phyloP scores from a whole-genome alignment of 192 early-diverging fungal genomes.

The Backusella westeae region DNA sequence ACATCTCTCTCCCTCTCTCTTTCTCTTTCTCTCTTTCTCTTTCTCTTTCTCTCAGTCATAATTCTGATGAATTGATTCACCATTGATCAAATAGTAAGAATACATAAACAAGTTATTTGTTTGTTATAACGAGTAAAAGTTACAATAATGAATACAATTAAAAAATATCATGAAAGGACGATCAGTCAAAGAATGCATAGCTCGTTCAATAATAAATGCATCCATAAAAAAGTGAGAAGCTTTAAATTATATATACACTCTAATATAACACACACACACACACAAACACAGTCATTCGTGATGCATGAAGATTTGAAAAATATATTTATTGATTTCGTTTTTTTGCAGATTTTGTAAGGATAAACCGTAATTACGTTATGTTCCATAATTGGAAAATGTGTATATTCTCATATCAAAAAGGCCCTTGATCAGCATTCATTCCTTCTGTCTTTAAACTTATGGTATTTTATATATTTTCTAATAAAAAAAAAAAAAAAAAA shows the following conservation, averaged over 20 bases:
- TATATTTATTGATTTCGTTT: not conserved
- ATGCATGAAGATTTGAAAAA: not conserved
- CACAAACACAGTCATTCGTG: not conserved
- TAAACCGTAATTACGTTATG: not conserved
- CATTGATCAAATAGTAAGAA: not conserved
- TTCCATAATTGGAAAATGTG: not conserved
- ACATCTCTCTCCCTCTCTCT: not conserved
- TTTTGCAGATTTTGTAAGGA: not conserved
- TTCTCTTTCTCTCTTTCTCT: not conserved
- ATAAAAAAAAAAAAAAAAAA: not conserved
- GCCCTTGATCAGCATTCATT: not conserved
- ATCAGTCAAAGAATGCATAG: constrained; percentile 17
- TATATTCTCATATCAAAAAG: constrained; percentile 5
- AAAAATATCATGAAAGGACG: not conserved
- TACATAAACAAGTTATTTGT: not conserved
- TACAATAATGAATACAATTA: not conserved
- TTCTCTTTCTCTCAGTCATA: not conserved
- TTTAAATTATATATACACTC: not conserved
- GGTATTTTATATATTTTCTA: not conserved
- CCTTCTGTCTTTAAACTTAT: not conserved
- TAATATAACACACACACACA: no score
- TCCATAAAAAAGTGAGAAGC: constrained; percentile 7
- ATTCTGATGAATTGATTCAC: no score
- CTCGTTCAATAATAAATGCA: constrained; percentile 26
- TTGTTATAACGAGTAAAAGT: not conserved